Conservation (phyloP, 2,329 filamentous ascomycete species). For the Xylaria sp. region DNA sequence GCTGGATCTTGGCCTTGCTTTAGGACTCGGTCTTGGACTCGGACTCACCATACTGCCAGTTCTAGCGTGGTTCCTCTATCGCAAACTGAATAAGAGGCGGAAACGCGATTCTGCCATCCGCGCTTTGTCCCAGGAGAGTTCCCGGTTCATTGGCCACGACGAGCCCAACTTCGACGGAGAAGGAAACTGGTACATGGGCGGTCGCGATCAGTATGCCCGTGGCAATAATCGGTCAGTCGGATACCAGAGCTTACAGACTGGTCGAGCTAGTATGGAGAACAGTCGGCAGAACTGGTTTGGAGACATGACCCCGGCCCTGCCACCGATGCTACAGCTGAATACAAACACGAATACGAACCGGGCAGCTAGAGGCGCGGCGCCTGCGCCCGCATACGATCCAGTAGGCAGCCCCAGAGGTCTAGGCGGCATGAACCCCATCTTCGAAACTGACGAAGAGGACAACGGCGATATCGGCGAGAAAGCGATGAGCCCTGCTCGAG, state of each 20-base stretch:
- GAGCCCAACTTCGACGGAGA: constrained; percentile 35
- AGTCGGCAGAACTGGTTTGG: constrained; percentile 28
- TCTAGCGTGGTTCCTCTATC: constrained; percentile 45
- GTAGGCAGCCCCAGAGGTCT: constrained; percentile 27
- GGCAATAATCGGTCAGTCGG: constrained; percentile 39
- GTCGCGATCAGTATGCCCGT: constrained; percentile 38
- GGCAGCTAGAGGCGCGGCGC: constrained; percentile 33
- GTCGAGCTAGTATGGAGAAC: constrained; percentile 24
- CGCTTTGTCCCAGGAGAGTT: constrained; percentile 45
- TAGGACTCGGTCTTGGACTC: constrained; percentile 61
- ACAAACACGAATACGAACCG: constrained; percentile 29
- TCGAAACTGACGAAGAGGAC: constrained; percentile 53
- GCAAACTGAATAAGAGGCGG: constrained; percentile 34
- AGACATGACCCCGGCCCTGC: constrained; percentile 16
- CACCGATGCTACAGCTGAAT: constrained; percentile 19
- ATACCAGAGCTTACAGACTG: constrained; percentile 45
- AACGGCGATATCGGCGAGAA: constrained; percentile 33
- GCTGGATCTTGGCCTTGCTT: constrained; percentile 53
- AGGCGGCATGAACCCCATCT: constrained; percentile 52
- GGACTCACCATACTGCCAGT: constrained; percentile 47
- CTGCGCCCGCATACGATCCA: constrained; percentile 29
- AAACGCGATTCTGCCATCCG: constrained; percentile 43
- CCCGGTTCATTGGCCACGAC: constrained; percentile 38
- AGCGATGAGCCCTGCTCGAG: constrained; percentile 23
- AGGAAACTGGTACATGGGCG: constrained; percentile 43